Evolutionary conservation across 495 filamentous ascomycete species (phyloP).

Genomic region (Jackrogersella minutella): DNA sequence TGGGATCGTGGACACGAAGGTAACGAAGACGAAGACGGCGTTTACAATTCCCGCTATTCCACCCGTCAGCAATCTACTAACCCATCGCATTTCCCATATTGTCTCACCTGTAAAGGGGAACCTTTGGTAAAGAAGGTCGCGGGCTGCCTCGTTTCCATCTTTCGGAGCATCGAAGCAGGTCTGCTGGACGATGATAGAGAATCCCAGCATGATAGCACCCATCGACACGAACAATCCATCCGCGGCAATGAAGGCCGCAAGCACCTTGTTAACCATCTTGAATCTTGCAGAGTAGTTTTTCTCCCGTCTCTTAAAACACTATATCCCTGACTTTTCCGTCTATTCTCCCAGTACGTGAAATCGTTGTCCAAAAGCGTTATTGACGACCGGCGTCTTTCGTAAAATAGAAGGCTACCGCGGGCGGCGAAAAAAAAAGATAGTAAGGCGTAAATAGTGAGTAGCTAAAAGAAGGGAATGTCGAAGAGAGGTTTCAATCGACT

Average conservation of each 20-base stretch:
- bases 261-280: constrained; percentile 66
- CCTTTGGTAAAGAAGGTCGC: constrained; percentile 66
- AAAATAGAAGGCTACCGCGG: constrained; percentile 27
- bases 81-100: not conserved
- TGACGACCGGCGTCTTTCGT: constrained; percentile 60
- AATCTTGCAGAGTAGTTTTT: constrained; percentile 10
- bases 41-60: constrained; percentile 69
- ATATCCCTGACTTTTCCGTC: constrained; percentile 30
- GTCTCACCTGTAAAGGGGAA: constrained; percentile 67
- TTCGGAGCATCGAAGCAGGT: constrained; percentile 53
- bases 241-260: constrained; percentile 62
- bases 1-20: constrained; percentile 64
- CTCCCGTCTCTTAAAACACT: constrained; percentile 26
- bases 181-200: constrained; percentile 66
- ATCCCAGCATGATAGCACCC: constrained; percentile 69
- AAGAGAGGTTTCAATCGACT: constrained; percentile 41
- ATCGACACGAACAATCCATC: constrained; percentile 69
- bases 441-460: constrained; percentile 36
- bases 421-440: constrained; percentile 13
- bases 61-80: constrained; percentile 39
- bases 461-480: constrained; percentile 47
- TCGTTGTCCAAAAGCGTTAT: constrained; percentile 30
- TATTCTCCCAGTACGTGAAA: constrained; percentile 29
- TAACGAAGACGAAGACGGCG: constrained; percentile 65
- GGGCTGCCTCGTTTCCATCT: constrained; percentile 65